Conservation (phyloP, 2,329 filamentous ascomycete species). For the Aspergillus uvarum region DNA sequence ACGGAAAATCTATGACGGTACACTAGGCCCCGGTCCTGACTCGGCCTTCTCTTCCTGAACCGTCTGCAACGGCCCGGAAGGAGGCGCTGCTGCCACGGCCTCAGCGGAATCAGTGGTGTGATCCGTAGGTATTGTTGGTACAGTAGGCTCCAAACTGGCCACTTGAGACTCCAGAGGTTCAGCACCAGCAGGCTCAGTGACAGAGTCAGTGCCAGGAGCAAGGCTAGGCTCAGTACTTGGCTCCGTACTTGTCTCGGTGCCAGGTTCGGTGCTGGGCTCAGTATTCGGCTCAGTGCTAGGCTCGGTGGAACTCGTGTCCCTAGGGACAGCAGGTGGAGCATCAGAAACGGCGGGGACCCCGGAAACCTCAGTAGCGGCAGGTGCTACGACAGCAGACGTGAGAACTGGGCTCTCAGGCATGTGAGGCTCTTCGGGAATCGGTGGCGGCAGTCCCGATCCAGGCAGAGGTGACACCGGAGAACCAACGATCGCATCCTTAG, state of each 20-base stretch:
- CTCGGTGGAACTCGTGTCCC: neutral
- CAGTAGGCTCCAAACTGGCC: neutral
- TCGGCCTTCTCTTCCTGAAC: neutral
- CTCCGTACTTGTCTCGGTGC: neutral
- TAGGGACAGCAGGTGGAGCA: neutral
- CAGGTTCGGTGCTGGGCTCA: neutral
- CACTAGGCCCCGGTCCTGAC: constrained; percentile 2
- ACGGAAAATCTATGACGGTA: neutral
- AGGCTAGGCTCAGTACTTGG: neutral
- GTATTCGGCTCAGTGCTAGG: neutral
- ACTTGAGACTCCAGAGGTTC: neutral
- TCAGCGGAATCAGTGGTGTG: neutral
- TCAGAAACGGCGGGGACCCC: neutral
- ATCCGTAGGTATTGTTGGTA: too few relatives aligned
- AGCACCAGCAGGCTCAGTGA: neutral
- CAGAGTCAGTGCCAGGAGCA: neutral
- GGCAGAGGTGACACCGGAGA: constrained; percentile 33
- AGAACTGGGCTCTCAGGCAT: constrained; percentile 27
- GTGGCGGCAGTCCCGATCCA: constrained; percentile 30
- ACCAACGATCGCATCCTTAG: constrained; percentile 23
- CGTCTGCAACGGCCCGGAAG: neutral
- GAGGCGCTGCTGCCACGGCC: neutral
- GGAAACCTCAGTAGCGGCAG: neutral
- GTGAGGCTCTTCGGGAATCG: constrained; percentile 37
- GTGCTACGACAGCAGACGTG: neutral